Evolutionary conservation across 2,329 filamentous ascomycete genomes (phyloP), one percentile per base, ranked within the genome.

Genomic region (Coleophoma cylindrospora): DNA sequence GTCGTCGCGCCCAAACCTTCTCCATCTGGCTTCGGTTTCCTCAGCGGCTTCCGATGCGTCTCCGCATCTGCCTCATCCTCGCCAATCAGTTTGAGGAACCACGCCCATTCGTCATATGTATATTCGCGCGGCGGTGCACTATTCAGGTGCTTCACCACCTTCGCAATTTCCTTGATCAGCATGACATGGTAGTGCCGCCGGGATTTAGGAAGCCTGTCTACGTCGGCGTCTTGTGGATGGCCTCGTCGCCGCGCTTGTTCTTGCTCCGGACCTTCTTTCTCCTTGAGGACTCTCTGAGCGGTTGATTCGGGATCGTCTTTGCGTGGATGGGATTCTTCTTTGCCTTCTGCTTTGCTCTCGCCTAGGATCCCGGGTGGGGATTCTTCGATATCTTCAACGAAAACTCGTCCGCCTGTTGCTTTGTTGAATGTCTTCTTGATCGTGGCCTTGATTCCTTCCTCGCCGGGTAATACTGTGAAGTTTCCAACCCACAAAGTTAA

Each of bases 51-150:
- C n/a, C 72, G 64, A 59, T 84, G 81, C 15, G 68, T 75, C 6
- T 69, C 65, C 2, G 76, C 68, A 55, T 71, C 71, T 49, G 67
- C 68, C 61, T 84, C 80, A 62, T 84, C 79, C 61, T 84, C 80
- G 43, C 81, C 81, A n/a, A 95, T 87, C 33, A 96, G 74, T 19
- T 81, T 79, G 8, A 91, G 84, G 59, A 89, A 94, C 72, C 89
- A 88, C 0, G 87, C 86, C 91, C 91, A 95, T 64, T 95, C 86
- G 57, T 91, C 83, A 55, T 91, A 96, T 0, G 73, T 75, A 64
- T 96, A 96, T 48, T 76, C 77, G 49, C 83, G 83, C 0, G 77
- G 74, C 2, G 79, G 75, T 4, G 74, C 67, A 41, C 72, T 66
- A 15, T 79, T 77, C 34, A 87, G 70, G 61, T 94, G 81, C 44